Conservation (phyloP, 116 monocot genomes). For the Phalaenopsis hybrid region DNA sequence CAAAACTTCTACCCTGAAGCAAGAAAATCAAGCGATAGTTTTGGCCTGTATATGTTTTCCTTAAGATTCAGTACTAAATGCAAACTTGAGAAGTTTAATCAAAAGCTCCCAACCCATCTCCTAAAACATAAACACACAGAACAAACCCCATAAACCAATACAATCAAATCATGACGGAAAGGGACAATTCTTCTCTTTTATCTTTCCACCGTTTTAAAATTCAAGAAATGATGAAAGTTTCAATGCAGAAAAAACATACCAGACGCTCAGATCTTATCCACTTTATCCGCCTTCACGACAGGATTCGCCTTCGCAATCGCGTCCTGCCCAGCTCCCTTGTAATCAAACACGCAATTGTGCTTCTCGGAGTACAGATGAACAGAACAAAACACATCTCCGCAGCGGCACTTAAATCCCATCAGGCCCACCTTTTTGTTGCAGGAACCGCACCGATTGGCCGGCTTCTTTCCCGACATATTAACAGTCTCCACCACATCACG, state of each 20-base stretch:
- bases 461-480: constrained; percentile 2
- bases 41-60: not conserved
- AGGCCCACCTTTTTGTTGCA: constrained; percentile 22
- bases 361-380: constrained; percentile 22
- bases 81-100: no score
- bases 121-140: no score
- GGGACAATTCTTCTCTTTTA: not conserved
- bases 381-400: constrained; percentile 15
- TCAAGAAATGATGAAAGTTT: not conserved
- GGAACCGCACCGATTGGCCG: constrained; percentile 13
- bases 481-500: not conserved
- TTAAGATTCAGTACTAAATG: not conserved
- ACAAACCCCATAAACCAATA: not conserved
- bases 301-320: constrained; percentile 5
- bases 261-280: constrained; percentile 5
- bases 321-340: not conserved
- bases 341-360: constrained; percentile 27
- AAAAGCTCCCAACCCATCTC: no score
- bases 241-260: not conserved
- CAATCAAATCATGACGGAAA: not conserved
- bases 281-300: constrained; percentile 2
- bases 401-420: constrained; percentile 17
- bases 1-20: not conserved
- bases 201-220: not conserved
- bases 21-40: not conserved